phyloP scores from a whole-genome alignment of 2,329 filamentous ascomycete species.

The Pseudogymnoascus pannorum region DNA sequence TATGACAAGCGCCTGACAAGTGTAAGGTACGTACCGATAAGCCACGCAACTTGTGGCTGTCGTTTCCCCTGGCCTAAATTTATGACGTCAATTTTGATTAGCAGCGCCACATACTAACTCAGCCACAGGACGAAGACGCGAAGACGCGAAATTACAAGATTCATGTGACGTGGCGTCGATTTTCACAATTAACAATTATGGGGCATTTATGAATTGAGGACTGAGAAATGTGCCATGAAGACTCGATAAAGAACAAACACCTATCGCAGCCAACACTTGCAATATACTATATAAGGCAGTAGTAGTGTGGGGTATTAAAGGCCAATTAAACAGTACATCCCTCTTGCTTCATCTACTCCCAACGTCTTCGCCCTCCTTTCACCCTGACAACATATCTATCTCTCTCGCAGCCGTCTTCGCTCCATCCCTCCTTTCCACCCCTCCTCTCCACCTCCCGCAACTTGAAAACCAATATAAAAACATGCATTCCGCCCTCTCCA shows the following conservation, averaged over 20 bases:
- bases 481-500: slow-evolving; percentile 5
- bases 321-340: slow-evolving; percentile 9
- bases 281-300: slow-evolving; percentile 8
- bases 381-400: neutral
- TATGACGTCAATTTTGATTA: neutral
- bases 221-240: neutral
- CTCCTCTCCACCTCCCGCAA: neutral
- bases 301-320: slow-evolving; percentile 8
- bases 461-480: neutral
- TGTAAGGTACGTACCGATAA: neutral
- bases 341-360: slow-evolving; percentile 2
- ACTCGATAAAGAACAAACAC: neutral
- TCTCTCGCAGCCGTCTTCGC: neutral
- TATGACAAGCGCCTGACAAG: neutral
- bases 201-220: neutral
- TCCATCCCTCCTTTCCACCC: neutral
- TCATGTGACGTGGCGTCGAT: neutral
- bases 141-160: neutral
- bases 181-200: neutral
- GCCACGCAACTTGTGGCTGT: neutral
- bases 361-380: neutral
- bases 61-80: neutral
- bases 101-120: neutral
- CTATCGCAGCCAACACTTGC: neutral
- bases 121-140: neutral